Evolutionary conservation across 106 monocot species (phyloP), one percentile per base, ranked within the genome.

Genomic region (Hemerocallis citrina): DNA sequence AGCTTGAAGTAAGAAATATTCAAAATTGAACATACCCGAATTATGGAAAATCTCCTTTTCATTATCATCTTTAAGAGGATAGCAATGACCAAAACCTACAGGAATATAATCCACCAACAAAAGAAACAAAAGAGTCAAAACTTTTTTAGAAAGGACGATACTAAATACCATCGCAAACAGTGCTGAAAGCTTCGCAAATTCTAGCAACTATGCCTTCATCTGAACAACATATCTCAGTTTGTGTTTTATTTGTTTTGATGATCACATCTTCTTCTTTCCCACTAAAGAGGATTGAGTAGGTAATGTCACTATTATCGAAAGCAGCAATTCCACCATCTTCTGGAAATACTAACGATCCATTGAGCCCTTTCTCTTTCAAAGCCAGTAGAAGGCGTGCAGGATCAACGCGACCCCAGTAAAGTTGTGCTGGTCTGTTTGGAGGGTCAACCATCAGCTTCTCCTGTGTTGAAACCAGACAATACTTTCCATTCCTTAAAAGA

Each of bases 71-170:
- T 96, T 64, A 96, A 56, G 3, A 96, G 71, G 34, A 96, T 35
- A 51, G 95, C 95, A 67, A 96, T 96, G 13, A 96, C 95, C 61
- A 96, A 71, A 62, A 94, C 93, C 93, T 94, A 38, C 33, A 79
- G 32, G 14, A 9, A 7, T 60, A 6, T n/a, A 55, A 21, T 32
- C n/a, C n/a, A 33, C 14, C 11, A 55, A 21, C 3, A 32, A 16
- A 30, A 12, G n/a, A 55, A 17, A 55, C 16, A 32, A 12, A 32
- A 7, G 16, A 33, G 30, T n/a, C 17, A 34, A 32, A 34, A 13
- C n/a, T 16, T 30, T 16, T 19, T 6, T 15, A 34, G 6, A 55
- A 32, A 16, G 34, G 34, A 7, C 15, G 4, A 16, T 14, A n/a
- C 14, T 34, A 84, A 55, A 84, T 79, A 50, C 71, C 58, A 57